A percentile compares a stretch with the other conserved stretches of the same genome.
These are phyloP conservation scores for Colletotrichum falcatum DNA, from an alignment of 2,329 filamentous ascomycete species.

Conservation along the genomic window DNA sequence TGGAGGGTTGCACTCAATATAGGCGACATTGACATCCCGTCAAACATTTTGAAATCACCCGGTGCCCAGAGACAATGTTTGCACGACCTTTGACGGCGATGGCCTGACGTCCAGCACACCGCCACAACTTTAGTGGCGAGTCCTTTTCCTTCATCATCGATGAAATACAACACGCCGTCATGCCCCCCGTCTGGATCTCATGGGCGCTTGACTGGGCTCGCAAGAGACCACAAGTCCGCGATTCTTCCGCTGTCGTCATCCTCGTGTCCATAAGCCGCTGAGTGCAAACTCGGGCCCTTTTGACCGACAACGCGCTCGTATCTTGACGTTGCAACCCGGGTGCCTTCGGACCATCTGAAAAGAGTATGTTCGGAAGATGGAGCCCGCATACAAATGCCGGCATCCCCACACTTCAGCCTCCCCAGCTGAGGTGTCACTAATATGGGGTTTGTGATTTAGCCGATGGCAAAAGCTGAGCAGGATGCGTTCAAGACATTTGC, in stretches of 20 bases:
- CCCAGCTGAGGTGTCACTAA: neutral
- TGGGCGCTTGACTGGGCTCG: neutral
- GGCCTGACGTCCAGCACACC: neutral
- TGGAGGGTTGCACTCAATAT: neutral
- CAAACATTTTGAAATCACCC: neutral
- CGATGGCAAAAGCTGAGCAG: slow-evolving; percentile 18
- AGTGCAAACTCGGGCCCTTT: neutral
- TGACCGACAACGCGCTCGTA: neutral
- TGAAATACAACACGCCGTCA: neutral
- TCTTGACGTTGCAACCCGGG: neutral
- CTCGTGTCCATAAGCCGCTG: neutral
- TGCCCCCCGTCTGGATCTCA: neutral
- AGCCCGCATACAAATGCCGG: slow-evolving; percentile 15
- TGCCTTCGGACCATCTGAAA: neutral
- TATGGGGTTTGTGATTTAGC: slow-evolving; percentile 5
- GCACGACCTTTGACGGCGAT: neutral
- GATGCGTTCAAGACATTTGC: neutral
- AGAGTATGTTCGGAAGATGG: slow-evolving; percentile 16
- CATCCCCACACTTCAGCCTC: neutral
- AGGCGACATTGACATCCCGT: neutral
- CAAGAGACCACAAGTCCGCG: neutral
- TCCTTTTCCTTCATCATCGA: neutral
- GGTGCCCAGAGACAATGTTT: neutral
- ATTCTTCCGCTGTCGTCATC: neutral
- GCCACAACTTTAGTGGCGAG: neutral